phyloP scores from a whole-genome alignment of 805 yeast species.

The Metschnikowia gelsemii region DNA sequence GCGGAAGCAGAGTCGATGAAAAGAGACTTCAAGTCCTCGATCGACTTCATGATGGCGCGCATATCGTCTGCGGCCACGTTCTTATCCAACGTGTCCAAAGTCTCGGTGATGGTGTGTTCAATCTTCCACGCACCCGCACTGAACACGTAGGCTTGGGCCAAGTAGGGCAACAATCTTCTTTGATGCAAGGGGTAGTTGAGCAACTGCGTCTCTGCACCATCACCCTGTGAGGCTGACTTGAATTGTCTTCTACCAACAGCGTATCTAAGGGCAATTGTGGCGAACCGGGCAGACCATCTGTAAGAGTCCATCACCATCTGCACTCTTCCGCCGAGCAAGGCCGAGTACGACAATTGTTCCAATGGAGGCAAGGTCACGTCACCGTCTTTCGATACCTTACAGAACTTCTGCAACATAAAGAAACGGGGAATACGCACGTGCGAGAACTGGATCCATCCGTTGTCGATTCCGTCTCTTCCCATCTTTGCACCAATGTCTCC shows the following conservation, averaged over 20 bases:
- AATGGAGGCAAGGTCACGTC: slow-evolving; percentile 21
- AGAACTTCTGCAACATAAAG: slow-evolving; percentile 24
- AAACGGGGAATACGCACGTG: slow-evolving; percentile 22
- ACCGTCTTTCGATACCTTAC: slow-evolving; percentile 21
- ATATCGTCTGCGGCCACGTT: slow-evolving; percentile 19
- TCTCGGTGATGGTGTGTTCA: slow-evolving; percentile 14
- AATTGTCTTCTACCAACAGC: slow-evolving; percentile 25
- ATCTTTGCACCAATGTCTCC: slow-evolving; percentile 26
- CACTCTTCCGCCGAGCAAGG: slow-evolving; percentile 24
- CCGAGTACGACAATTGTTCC: slow-evolving; percentile 24
- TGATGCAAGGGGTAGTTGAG: slow-evolving; percentile 26
- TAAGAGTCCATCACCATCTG: slow-evolving; percentile 25
- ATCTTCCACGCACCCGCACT: slow-evolving; percentile 22
- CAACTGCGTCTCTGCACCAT: slow-evolving; percentile 24
- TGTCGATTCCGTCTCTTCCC: slow-evolving; percentile 26
- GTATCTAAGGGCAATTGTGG: slow-evolving; percentile 23
- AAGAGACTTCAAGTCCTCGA: slow-evolving; percentile 19
- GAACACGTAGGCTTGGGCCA: slow-evolving; percentile 24
- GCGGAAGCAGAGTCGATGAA: slow-evolving; percentile 23
- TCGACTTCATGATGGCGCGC: slow-evolving; percentile 14
- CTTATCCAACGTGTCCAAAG: slow-evolving; percentile 19
- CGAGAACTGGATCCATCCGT: slow-evolving; percentile 26
- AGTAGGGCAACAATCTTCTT: slow-evolving; percentile 21
- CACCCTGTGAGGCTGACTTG: slow-evolving; percentile 23
- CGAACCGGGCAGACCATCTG: slow-evolving; percentile 21